Evolutionary conservation across 495 filamentous ascomycete genomes (phyloP), one percentile per base, ranked within the genome.

Genomic region (Podospora pseudoanserina): DNA sequence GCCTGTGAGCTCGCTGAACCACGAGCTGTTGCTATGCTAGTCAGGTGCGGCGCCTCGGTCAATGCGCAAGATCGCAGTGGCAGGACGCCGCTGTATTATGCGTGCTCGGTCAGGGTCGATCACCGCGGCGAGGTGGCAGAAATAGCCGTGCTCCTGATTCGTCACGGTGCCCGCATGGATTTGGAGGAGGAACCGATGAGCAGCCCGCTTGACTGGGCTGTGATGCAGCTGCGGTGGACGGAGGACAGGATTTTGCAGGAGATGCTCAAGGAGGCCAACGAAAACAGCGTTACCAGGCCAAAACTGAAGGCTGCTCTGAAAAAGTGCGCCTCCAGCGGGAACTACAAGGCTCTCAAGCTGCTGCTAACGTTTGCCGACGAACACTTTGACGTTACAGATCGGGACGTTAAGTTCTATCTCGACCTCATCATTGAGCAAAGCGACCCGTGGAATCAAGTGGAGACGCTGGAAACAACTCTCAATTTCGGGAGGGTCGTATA

Each of bases 1-100:
- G 74, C 74, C n/a, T 73, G 71, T 61, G 72, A 75, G 63, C 66
- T 72, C 30, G 71, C 70, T 18, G 71, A 72, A 34, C 71, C 74
- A 4, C 70, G 70, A 1, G 70, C 67, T 0, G 71, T 73, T 11
- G 62, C 66, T 16, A 69, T 68, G 20, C 65, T 75, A 1, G 54
- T 72, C 20, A 30, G 63, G 5, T 54, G 66, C 53, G 74, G 74
- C 34, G 74, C 74, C 16, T 61, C 64, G 26, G 69, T 73, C 53
- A 70, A 75, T 61, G 68, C 72, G 0, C 69, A 71, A 20, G 74
- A 75, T 53, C 68, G 70, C 16, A 60, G 26, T 30, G 71, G 67
- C 3, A 60, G 68, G 26, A 75, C 74, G 0, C 64, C 74, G 13
- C 65, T 75, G 4, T 70, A 60, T 16, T 73, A 72, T 30, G 74